phyloP scores from a whole-genome alignment of 139 green algal genomes.

The Coelastrella sp. region DNA sequence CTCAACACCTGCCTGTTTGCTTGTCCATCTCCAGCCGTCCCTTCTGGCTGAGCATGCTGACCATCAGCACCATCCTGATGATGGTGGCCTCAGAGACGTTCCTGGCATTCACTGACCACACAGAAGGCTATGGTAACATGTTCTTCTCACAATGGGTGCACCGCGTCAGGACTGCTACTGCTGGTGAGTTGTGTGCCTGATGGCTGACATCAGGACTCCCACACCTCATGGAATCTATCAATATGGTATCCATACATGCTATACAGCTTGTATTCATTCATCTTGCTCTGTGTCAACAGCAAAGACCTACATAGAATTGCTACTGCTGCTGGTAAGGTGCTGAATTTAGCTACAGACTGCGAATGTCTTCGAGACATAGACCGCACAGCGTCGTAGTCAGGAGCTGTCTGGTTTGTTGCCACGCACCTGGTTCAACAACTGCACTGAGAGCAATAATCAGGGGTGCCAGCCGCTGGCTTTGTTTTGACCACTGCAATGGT shows the following conservation, averaged over 20 bases:
- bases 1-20: background rate
- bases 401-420: too few species aligned
- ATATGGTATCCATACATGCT: background rate
- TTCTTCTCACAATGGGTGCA: background rate
- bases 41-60: conserved; percentile 44
- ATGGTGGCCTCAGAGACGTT: conserved; percentile 42
- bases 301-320: too few species aligned
- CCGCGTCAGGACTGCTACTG: background rate
- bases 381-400: too few species aligned
- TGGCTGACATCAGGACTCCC: background rate
- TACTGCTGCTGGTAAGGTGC: too few species aligned
- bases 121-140: background rate
- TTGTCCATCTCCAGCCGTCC: conserved; percentile 10
- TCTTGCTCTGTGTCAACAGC: too few species aligned
- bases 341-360: too few species aligned
- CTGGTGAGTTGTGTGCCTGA: background rate
- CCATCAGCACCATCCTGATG: conserved; percentile 32
- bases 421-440: too few species aligned
- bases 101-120: background rate
- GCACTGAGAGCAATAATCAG: too few species aligned
- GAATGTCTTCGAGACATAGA: too few species aligned
- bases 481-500: too few species aligned
- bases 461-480: too few species aligned
- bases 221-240: background rate
- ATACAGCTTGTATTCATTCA: too few species aligned